Evolutionary conservation across 805 yeast species (phyloP).

Genomic region (Ogataea salicorniae): DNA sequence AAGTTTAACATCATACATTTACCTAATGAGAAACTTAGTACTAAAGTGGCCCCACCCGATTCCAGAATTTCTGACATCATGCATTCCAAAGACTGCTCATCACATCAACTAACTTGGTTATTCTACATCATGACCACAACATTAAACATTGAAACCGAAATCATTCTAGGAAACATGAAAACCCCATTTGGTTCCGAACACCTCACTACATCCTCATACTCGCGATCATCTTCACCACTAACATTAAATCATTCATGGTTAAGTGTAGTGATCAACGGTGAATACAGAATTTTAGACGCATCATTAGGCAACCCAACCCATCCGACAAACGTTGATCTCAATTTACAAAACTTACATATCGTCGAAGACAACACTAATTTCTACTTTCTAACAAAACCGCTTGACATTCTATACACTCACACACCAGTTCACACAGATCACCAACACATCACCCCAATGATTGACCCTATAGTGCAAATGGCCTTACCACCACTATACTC

Average conservation of each 20-base stretch:
- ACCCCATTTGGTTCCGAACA: conserved; percentile 57
- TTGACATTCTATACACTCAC: conserved; percentile 74
- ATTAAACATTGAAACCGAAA: conserved; percentile 66
- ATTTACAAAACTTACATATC: conserved; percentile 27
- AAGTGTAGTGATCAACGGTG: conserved; percentile 66
- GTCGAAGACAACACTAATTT: conserved; percentile 29
- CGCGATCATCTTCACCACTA: conserved; percentile 40
- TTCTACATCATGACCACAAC: conserved; percentile 68
- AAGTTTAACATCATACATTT: conserved; percentile 44
- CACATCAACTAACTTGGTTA: conserved; percentile 68
- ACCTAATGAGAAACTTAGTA: conserved; percentile 30
- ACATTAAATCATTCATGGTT: conserved; percentile 86
- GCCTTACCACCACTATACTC: conserved; percentile 86
- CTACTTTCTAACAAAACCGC: conserved; percentile 77
- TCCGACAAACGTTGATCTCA: conserved; percentile 42
- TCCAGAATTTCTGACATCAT: conserved; percentile 24
- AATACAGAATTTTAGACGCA: conserved; percentile 78
- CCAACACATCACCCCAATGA: conserved; percentile 83
- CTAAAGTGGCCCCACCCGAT: conserved; percentile 25
- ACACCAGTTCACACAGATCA: conserved; percentile 73
- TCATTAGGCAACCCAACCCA: conserved; percentile 56
- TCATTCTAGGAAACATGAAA: conserved; percentile 79
- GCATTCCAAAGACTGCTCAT: conserved; percentile 23
- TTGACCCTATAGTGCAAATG: conserved; percentile 71
- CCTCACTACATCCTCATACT: background rate